A percentile compares a stretch with the other conserved stretches of the same genome.
phyloP scores from a whole-genome alignment of 805 yeast genomes.

The Ogataea saltuana region DNA sequence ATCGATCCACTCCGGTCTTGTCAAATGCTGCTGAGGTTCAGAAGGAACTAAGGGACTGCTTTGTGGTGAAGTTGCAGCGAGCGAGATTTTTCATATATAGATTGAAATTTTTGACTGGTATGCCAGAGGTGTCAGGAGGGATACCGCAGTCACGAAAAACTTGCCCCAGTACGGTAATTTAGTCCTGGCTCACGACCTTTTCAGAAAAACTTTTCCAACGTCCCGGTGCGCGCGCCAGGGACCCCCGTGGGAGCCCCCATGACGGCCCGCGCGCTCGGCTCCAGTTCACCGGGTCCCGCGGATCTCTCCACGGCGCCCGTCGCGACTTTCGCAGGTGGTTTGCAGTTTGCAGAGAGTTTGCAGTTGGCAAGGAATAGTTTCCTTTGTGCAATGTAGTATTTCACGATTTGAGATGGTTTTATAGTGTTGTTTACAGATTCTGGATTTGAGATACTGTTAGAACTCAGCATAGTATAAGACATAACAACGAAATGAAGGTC shows the following conservation, averaged over 20 bases:
- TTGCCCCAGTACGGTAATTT: background rate
- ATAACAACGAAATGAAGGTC: conserved; percentile 94
- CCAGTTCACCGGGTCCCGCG: background rate
- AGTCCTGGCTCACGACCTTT: background rate
- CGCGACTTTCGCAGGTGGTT: background rate
- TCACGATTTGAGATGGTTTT: background rate
- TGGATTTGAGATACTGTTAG: background rate
- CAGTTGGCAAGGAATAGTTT: conserved; percentile 3
- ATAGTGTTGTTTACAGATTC: background rate
- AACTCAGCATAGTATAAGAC: conserved; percentile 7
- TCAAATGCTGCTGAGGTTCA: conserved; percentile 3
- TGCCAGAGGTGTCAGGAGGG: background rate
- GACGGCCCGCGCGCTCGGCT: too few species aligned
- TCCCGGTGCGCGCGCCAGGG: background rate
- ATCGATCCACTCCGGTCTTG: conserved; percentile 88
- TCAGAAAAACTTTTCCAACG: conserved; percentile 2
- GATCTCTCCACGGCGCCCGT: background rate
- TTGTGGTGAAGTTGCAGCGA: background rate
- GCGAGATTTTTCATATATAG: background rate
- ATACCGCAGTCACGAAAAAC: conserved; percentile 5
- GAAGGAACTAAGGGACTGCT: background rate
- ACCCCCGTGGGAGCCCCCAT: background rate
- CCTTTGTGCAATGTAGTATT: conserved; percentile 2
- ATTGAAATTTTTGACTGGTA: conserved; percentile 1
- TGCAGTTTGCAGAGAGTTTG: conserved; percentile 2